These are phyloP conservation scores for Taphrina communis DNA, from an alignment of 1,139 yeast species.

Conservation along the genomic window DNA sequence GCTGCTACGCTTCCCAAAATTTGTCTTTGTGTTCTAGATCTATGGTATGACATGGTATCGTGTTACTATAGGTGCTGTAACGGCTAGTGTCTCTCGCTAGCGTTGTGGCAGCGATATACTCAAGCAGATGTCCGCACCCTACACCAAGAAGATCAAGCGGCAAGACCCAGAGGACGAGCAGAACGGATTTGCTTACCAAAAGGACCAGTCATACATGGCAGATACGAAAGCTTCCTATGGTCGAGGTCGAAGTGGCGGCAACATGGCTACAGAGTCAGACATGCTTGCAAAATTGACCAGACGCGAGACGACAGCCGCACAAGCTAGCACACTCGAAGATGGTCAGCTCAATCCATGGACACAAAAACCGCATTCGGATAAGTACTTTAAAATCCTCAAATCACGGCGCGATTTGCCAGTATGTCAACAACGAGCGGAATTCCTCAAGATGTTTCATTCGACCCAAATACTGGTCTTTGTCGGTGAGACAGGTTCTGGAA, in stretches of 20 bases:
- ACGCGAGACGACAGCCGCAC: constrained; percentile 74
- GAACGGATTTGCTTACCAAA: constrained; percentile 9
- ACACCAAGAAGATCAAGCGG: constrained; percentile 12
- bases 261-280: constrained; percentile 36
- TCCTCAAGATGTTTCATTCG: constrained; percentile 76
- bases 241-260: constrained; percentile 20
- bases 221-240: constrained; percentile 15
- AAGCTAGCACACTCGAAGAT: constrained; percentile 64
- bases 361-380: constrained; percentile 63
- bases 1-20: neutral
- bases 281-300: constrained; percentile 53
- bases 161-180: constrained; percentile 3
- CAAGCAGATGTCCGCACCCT: constrained; percentile 17
- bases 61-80: too few relatives aligned
- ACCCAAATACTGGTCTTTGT: constrained; percentile 97
- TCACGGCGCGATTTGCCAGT: constrained; percentile 88
- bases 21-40: neutral
- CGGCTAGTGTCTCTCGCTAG: too few relatives aligned
- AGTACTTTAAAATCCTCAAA: constrained; percentile 77
- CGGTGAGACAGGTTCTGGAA: constrained; percentile 99
- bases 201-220: constrained; percentile 2
- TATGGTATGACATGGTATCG: too few relatives aligned
- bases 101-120: too few relatives aligned
- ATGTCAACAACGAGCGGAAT: constrained; percentile 84
- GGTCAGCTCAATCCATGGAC: constrained; percentile 79